Base-by-base conservation (phyloP, 2,329 filamentous ascomycete species). In the Exophiala sp. region DNA sequence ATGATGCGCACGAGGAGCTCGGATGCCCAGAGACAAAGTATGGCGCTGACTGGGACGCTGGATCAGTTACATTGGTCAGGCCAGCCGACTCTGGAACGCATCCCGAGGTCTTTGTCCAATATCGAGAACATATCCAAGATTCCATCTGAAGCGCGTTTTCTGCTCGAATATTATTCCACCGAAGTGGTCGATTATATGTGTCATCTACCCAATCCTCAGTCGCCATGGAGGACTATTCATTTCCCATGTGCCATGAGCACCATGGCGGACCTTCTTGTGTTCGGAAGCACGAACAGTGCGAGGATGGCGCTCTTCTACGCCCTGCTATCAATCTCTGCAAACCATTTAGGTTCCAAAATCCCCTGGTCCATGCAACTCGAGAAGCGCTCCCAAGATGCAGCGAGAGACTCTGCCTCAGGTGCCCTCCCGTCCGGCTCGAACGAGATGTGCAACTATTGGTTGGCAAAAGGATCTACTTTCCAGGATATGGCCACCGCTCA, bases 141-240 rank as follows among this genome's bases (percentile, higher is more conserved):
- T 18, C 45, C 45, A 18, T 40, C 45, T 11, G 45, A 47, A 18
- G 45, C 45, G 16, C 34, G 45, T 10, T 47, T 40, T 23, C 45
- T 47, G 9, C 22, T 47, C 9, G 45, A 47, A 47, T 41, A 47
- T 27, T 47, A 47, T 22, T 40, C 45, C n/a, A 47, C 45, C 16
- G 45, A 47, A 8, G 45, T 47, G 19, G 45, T 47, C 7, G 16
- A 40, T 27, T 47, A 39, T 16, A 47, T 47, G 45, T 47, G 45
- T 13, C 45, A 47, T 40, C 37, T 47, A 7, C 45, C 45, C 7
- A 47, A 47, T 32, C 35, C 34, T 21, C 34, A 47, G 16, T 47
- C 45, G 9, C 45, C 45, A 2, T 47, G 45, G 45, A 30, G 45
- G 35, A 41, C 45, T 22, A 47, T 47, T 24, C 45, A 47, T 14